A percentile compares a stretch with the other conserved stretches of the same genome.
Evolutionary conservation across 164 flowering plant genomes (phyloP).

Genomic region (Annona squamosa): DNA sequence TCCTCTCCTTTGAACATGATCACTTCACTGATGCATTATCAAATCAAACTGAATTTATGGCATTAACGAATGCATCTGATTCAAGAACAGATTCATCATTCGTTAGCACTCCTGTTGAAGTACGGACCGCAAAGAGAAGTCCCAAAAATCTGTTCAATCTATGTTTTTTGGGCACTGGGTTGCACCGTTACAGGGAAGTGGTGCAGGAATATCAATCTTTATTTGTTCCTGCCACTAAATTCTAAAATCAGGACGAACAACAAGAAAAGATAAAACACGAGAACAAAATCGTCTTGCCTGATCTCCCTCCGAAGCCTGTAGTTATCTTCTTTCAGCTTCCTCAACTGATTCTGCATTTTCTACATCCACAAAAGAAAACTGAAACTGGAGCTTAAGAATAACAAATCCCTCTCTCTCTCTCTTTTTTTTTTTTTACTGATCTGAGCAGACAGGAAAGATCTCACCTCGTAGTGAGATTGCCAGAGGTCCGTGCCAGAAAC

Average conservation of each 20-base stretch:
- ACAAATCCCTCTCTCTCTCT: background rate
- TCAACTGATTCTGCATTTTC: conserved; percentile 51
- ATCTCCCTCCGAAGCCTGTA: conserved; percentile 43
- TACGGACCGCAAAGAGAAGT: too few species aligned
- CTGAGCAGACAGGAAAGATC: background rate
- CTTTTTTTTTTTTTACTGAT: background rate
- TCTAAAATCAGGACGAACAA: too few species aligned
- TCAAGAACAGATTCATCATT: conserved; percentile 6
- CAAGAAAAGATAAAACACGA: too few species aligned
- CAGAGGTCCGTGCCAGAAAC: conserved; percentile 41
- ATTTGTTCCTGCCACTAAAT: too few species aligned
- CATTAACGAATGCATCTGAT: background rate
- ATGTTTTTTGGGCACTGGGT: too few species aligned
- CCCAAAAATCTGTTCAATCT: too few species aligned
- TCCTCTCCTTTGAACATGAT: background rate
- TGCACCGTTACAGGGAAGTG: too few species aligned
- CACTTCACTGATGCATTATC: background rate
- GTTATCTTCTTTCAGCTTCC: conserved; percentile 42
- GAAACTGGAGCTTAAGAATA: background rate
- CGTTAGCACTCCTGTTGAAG: too few species aligned
- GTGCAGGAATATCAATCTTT: too few species aligned
- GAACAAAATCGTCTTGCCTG: conserved; percentile 20
- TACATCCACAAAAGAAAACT: conserved; percentile 15
- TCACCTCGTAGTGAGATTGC: conserved; percentile 59
- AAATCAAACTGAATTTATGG: too few species aligned